A percentile compares a stretch with the other conserved stretches of the same genome.
Evolutionary conservation across 1,284 basidiomycete genomes (phyloP).

Genomic region (Trametes sp.): DNA sequence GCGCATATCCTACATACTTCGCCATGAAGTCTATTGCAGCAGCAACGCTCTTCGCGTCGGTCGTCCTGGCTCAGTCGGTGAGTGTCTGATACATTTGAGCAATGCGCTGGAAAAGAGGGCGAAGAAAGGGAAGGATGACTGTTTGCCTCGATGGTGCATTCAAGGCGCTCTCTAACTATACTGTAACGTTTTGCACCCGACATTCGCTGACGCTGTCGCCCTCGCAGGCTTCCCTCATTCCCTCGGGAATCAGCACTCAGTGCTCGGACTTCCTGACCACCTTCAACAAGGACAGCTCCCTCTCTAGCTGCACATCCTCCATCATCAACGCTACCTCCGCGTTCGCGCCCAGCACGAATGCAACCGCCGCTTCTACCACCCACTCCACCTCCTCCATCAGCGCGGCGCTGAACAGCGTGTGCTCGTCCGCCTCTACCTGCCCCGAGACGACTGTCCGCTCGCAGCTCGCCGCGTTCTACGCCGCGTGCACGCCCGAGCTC

Average conservation of each 20-base stretch:
- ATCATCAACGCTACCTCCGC: conserved; percentile 66
- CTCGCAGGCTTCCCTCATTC: conserved; percentile 59
- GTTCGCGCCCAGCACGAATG: conserved; percentile 60
- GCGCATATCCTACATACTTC: conserved; percentile 40
- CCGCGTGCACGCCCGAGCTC: conserved; percentile 75
- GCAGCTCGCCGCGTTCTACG: conserved; percentile 73
- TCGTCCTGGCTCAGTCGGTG: conserved; percentile 54
- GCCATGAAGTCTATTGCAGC: conserved; percentile 60
- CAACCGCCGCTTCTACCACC: conserved; percentile 41
- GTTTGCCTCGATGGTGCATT: too few species aligned
- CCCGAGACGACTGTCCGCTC: conserved; percentile 62
- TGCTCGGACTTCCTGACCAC: conserved; percentile 69
- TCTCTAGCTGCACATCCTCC: conserved; percentile 71
- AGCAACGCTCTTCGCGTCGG: conserved; percentile 53
- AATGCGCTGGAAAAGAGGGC: neutral
- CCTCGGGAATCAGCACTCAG: conserved; percentile 61
- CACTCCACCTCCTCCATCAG: conserved; percentile 56
- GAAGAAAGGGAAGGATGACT: too few species aligned
- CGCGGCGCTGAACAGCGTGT: conserved; percentile 26
- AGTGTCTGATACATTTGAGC: conserved; percentile 15
- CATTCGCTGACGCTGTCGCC: conserved; percentile 29
- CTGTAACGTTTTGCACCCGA: too few species aligned
- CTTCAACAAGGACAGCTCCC: conserved; percentile 66
- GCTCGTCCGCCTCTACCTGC: conserved; percentile 52
- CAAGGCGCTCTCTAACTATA: too few species aligned